These are phyloP conservation scores for Colletotrichum karsti DNA, from an alignment of 2,329 filamentous ascomycete species.

Conservation along the genomic window DNA sequence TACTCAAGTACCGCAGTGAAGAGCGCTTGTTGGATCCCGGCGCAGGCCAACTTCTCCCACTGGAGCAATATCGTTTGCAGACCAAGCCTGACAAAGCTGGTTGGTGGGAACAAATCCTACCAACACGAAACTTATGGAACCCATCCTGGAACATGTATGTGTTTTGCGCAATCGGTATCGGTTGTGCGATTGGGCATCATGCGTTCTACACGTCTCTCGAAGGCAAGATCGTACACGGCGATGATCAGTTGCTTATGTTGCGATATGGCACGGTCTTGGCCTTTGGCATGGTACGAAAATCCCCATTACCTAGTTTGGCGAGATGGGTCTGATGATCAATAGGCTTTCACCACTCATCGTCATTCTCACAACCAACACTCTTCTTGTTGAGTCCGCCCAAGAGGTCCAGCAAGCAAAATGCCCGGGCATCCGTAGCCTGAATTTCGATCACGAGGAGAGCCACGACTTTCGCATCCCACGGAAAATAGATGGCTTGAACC, in stretches of 20 bases:
- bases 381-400: conserved; percentile 37
- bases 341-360: conserved; percentile 41
- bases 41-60: too few relatives aligned
- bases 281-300: conserved; percentile 45
- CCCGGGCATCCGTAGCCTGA: conserved; percentile 37
- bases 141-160: conserved; percentile 42
- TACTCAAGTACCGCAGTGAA: too few relatives aligned
- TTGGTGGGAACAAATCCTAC: neutral
- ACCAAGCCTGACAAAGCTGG: too few relatives aligned
- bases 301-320: conserved; percentile 40
- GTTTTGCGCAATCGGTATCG: conserved; percentile 39
- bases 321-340: conserved; percentile 32
- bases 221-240: conserved; percentile 33
- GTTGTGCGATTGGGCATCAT: conserved; percentile 42
- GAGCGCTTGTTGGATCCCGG: too few relatives aligned
- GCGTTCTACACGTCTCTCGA: conserved; percentile 41
- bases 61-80: too few relatives aligned
- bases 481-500: conserved; percentile 33
- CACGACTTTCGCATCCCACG: conserved; percentile 41
- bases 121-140: conserved; percentile 38
- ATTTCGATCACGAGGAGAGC: conserved; percentile 42
- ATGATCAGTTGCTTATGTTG: conserved; percentile 41
- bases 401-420: conserved; percentile 37
- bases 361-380: conserved; percentile 46
- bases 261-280: conserved; percentile 43